Percentiles rank a stretch among this genome's conserved stretches.
Conservation (phyloP, 495 filamentous ascomycete species). For the Haplographium delicatum region DNA sequence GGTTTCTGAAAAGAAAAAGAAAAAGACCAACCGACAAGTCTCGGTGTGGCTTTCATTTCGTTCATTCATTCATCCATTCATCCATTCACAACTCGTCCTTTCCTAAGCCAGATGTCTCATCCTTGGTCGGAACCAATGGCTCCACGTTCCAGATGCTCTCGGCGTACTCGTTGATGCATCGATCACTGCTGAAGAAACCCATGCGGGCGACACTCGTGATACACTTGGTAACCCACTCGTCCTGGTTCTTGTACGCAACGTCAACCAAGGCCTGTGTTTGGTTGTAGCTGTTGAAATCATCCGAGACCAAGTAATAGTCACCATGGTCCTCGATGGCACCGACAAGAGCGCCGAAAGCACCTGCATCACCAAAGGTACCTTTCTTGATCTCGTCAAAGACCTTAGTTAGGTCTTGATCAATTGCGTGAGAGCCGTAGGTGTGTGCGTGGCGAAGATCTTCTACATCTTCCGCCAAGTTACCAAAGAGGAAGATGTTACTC, state of each 20-base stretch:
- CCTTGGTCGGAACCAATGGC: constrained; percentile 37
- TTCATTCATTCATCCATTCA: background rate
- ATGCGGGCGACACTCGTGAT: constrained; percentile 85
- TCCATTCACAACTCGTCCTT: constrained; percentile 23
- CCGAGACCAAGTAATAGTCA: constrained; percentile 94
- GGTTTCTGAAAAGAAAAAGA: too few species aligned
- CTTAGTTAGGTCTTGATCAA: constrained; percentile 67
- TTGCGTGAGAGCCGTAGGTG: constrained; percentile 68
- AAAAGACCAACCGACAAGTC: too few species aligned
- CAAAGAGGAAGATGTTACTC: constrained; percentile 97
- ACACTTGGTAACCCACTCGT: constrained; percentile 84
- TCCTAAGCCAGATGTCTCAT: constrained; percentile 9
- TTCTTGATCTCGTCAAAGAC: constrained; percentile 81
- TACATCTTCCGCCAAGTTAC: constrained; percentile 92
- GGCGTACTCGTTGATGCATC: constrained; percentile 98
- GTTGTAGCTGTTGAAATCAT: constrained; percentile 92
- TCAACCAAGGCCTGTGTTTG: constrained; percentile 87
- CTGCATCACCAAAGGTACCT: constrained; percentile 70
- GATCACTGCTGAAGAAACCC: constrained; percentile 95
- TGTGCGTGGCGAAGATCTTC: constrained; percentile 93
- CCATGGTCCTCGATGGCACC: constrained; percentile 84
- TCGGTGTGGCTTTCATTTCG: background rate
- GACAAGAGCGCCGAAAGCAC: constrained; percentile 72
- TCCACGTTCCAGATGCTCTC: constrained; percentile 96
- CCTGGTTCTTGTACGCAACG: constrained; percentile 82